These are phyloP conservation scores for Wickerhamomyces bovis DNA, from an alignment of 805 yeast species.

Conservation along the genomic window DNA sequence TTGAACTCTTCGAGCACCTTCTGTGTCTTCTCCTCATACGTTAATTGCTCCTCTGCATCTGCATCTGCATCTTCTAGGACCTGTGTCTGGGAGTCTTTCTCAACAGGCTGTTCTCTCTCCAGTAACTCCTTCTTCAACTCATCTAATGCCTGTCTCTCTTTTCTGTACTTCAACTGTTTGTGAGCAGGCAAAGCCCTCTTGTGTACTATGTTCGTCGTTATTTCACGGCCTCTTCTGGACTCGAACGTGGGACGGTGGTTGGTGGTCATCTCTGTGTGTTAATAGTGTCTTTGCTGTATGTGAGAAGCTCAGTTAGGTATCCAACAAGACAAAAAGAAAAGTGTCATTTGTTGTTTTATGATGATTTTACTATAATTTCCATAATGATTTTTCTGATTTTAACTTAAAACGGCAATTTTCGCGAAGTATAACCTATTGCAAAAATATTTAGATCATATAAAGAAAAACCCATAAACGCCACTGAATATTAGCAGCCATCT, in stretches of 20 bases:
- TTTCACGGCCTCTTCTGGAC: conserved; percentile 47
- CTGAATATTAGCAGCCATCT: neutral
- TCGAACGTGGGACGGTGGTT: conserved; percentile 69
- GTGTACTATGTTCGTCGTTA: neutral
- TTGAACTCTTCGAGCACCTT: conserved; percentile 7
- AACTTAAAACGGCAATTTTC: neutral
- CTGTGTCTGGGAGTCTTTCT: neutral
- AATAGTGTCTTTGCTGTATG: no score
- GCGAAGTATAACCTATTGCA: neutral
- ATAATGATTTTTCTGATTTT: no score
- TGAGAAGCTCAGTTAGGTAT: no score
- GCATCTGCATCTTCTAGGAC: neutral
- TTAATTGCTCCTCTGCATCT: neutral
- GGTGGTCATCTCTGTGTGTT: conserved; percentile 43
- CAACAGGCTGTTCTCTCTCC: conserved; percentile 15
- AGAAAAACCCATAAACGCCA: no score
- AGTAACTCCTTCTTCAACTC: conserved; percentile 18
- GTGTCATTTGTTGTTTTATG: no score
- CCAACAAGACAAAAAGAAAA: no score
- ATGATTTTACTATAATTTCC: no score
- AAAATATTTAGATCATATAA: no score
- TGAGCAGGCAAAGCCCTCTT: conserved; percentile 38
- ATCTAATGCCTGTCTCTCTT: conserved; percentile 12
- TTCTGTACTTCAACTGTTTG: conserved; percentile 43
- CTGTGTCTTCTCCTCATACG: conserved; percentile 11